Conservation (phyloP, 208 protist genomes). For the Naegleria fowleri region DNA sequence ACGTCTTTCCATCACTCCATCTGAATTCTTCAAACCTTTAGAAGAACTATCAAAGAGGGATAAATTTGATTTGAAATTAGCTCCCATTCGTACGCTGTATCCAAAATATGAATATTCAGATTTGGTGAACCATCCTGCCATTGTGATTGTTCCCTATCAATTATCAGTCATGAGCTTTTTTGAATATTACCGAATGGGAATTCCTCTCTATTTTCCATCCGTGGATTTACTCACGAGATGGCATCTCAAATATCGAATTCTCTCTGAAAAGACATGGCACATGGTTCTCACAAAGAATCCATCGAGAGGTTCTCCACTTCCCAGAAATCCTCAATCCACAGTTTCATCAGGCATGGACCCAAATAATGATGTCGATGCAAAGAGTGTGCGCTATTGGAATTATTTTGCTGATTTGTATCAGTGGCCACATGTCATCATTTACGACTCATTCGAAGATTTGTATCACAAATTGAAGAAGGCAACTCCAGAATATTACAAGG, state of each 20-base stretch:
- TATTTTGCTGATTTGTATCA: constrained; percentile 39
- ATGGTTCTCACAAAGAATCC: background rate
- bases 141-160: constrained; percentile 41
- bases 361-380: constrained; percentile 37
- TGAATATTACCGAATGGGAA: constrained; percentile 43
- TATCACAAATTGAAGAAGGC: background rate
- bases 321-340: background rate
- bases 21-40: background rate
- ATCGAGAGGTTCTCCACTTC: background rate
- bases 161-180: constrained; percentile 45
- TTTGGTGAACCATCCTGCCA: constrained; percentile 12
- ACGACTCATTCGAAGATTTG: constrained; percentile 32
- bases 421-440: constrained; percentile 36
- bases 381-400: constrained; percentile 30
- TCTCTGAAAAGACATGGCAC: background rate
- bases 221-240: constrained; percentile 36
- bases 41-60: background rate
- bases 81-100: constrained; percentile 19
- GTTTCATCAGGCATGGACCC: constrained; percentile 11
- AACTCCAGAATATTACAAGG: background rate
- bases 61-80: background rate
- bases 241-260: constrained; percentile 24
- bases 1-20: background rate
- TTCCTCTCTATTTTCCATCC: constrained; percentile 40
- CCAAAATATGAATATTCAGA: constrained; percentile 23